Evolutionary conservation across 805 yeast genomes (phyloP), one percentile per base, ranked within the genome.

Genomic region (Cyberlindnera nakhonratchasimensis): DNA sequence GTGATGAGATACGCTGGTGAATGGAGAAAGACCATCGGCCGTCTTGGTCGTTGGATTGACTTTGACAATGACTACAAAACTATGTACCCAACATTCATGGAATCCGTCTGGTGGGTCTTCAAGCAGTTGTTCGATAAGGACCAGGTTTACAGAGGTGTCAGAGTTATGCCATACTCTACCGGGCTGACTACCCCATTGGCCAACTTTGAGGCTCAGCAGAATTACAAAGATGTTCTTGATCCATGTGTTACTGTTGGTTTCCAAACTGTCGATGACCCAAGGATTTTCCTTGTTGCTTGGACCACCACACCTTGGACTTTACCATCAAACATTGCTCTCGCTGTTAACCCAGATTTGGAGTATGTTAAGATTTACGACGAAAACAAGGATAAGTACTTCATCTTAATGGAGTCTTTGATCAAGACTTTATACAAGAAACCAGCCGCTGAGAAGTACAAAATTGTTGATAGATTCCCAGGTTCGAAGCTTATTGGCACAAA

Each of bases 301-400:
- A 93, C 99, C 34, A 93, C 99, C 47, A 93, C 99, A 20, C 99
- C 99, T 40, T 93, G 99, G 99, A 95, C 99, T 38, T 74, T 93
- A 61, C 99, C 99, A 31, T 86, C 96, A 22, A 91, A 93, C 65
- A 69, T 93, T 63, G 91, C 90, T 12, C 75, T 93, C 48, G 90
- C 96, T 60, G 98, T 93, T 34, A 78, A 93, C 70, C 95, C 96
- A 40, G 77, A 80, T 10, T 80, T 88, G 49, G 97, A 89, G 68
- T 93, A 93, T 60, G 85, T 86, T 55, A 95, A 93, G 72, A 86
- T 93, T 51, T 82, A 71, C 55, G 97, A 93, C 63, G 97, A 91
- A 70, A 88, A 80, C 51, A 79, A 83, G 53, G 86, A 85, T 55
- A 77, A 78, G 59, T 70, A 86, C 67, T 93, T 77, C 72, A 88